Evolutionary conservation across 2,329 filamentous ascomycete genomes (phyloP).

Genomic region (Fusarium zealandicum): DNA sequence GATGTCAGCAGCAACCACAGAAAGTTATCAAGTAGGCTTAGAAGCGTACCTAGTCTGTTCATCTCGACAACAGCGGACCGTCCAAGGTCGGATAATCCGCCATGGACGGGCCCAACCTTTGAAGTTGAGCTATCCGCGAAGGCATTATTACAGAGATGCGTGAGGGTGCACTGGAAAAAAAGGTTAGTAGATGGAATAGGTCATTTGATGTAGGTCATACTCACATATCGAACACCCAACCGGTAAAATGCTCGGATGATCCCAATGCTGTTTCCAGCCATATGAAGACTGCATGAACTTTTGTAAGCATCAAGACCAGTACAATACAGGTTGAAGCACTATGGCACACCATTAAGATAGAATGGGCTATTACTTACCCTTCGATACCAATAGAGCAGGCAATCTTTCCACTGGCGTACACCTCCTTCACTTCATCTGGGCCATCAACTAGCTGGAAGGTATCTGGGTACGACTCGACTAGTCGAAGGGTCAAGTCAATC

Average conservation of each 20-base stretch:
- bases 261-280: slow-evolving; percentile 45
- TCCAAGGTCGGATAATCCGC: slow-evolving; percentile 42
- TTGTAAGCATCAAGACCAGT: neutral
- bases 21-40: neutral
- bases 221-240: slow-evolving; percentile 45
- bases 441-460: slow-evolving; percentile 36
- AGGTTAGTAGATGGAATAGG: neutral
- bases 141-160: slow-evolving; percentile 39
- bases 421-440: slow-evolving; percentile 39
- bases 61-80: slow-evolving; percentile 44
- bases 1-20: too few species aligned
- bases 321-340: neutral
- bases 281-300: slow-evolving; percentile 31
- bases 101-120: slow-evolving; percentile 31
- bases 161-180: slow-evolving; percentile 30
- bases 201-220: neutral
- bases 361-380: slow-evolving; percentile 17
- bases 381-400: slow-evolving; percentile 49
- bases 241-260: slow-evolving; percentile 45
- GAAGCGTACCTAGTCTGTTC: slow-evolving; percentile 41
- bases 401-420: slow-evolving; percentile 43
- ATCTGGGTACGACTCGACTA: slow-evolving; percentile 37
- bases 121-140: slow-evolving; percentile 32
- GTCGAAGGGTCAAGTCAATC: slow-evolving; percentile 35
- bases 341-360: too few species aligned